phyloP scores from a whole-genome alignment of 1,284 basidiomycete genomes.

The Ganoderma lingzhi region DNA sequence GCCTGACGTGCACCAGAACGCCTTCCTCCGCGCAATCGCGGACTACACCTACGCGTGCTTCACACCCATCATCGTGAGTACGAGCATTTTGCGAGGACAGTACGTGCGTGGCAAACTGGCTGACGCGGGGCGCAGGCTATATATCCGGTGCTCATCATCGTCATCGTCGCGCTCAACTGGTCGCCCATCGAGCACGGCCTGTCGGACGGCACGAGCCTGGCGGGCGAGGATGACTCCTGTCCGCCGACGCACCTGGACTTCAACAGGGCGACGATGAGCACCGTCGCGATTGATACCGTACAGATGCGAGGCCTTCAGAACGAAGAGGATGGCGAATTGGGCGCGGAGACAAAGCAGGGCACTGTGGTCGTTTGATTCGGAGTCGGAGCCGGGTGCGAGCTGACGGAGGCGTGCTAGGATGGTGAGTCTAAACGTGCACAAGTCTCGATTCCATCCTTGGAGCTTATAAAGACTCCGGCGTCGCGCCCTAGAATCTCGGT shows the following conservation, averaged over 20 bases:
- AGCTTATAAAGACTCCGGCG: too few relatives aligned
- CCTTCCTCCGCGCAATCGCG: background rate
- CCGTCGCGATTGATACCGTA: background rate
- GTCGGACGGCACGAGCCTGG: background rate
- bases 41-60: slow-evolving; percentile 1
- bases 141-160: slow-evolving; percentile 14
- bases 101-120: too few relatives aligned
- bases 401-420: too few relatives aligned
- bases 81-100: too few relatives aligned
- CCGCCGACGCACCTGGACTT: background rate
- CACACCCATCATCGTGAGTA: background rate
- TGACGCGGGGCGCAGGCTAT: background rate
- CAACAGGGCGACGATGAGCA: background rate
- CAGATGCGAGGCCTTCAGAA: background rate
- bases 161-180: slow-evolving; percentile 13
- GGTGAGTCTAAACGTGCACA: too few relatives aligned
- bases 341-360: background rate
- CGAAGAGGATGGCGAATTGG: background rate
- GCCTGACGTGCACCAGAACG: slow-evolving; percentile 2
- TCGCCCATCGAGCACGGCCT: background rate
- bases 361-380: too few relatives aligned
- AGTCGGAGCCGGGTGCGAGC: background rate
- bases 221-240: background rate
- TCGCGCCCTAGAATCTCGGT: too few relatives aligned
- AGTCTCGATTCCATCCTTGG: too few relatives aligned